Evolutionary conservation across 179 eudicot species (phyloP), one percentile per base, ranked within the genome.

Genomic region (Heliamphora pulchella): DNA sequence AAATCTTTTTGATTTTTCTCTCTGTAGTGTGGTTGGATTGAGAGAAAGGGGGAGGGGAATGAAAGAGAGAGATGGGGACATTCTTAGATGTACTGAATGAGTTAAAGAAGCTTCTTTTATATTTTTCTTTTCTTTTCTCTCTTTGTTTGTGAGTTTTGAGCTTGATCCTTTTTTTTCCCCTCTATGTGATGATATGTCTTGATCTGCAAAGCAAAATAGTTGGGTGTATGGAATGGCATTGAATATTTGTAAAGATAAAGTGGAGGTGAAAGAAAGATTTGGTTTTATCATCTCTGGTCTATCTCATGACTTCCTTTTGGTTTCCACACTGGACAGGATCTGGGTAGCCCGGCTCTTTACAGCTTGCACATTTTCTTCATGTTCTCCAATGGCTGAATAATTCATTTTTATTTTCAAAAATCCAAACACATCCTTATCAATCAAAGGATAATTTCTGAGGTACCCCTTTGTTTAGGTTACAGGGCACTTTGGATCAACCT

Each of bases 91-190:
- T 81, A 71, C 3, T 83, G 81, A 80, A 69, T 81, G 81, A 83
- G 64, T 74, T 74, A 64, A 76, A 81, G 86, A 86, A 87, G 82
- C 87, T 86, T 85, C 88, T 88, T 85, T 85, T 73, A 17, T 54
- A 59, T 84, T 74, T 80, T 80, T 51, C 69, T 62, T 57, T 81
- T 20, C 58, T 78, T 58, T 31, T 31, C 31, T 76, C 77, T 74
- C 57, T 71, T 69, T 82, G 73, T 53, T 73, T 77, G 17, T 71
- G 55, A 63, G 41, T 76, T 41, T 69, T 80, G 76, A 59, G 77
- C 78, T 54, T 59, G 8, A 7, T 13, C 59, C 51, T 48, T 48
- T 48, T 48, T 48, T 6, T 48, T 15, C 55, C 50, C 31, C 66
- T 78, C 47, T 77, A 71, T 64, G 65, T 82, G 78, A 78, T 73